phyloP scores from a whole-genome alignment of 2,329 filamentous ascomycete species.

The Madurella fahalii region DNA sequence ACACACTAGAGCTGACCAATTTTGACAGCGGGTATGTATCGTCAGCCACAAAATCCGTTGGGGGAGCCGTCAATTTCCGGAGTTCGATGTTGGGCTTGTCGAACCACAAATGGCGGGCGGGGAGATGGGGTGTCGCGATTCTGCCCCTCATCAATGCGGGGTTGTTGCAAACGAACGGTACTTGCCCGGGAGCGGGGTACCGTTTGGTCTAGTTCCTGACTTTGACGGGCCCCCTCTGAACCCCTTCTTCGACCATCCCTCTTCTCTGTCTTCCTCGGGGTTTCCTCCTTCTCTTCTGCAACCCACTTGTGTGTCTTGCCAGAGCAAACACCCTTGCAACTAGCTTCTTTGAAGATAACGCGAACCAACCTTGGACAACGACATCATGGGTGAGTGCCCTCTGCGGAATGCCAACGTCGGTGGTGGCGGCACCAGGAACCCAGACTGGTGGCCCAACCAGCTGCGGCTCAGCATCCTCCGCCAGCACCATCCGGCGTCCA shows the following conservation, averaged over 20 bases:
- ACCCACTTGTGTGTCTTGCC: neutral
- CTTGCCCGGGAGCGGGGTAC: conserved; percentile 12
- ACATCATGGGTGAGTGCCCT: conserved; percentile 31
- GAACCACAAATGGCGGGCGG: neutral
- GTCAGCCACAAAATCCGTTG: too few relatives aligned
- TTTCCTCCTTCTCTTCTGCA: neutral
- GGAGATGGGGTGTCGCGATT: conserved; percentile 11
- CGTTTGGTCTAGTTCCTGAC: neutral
- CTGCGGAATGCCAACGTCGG: conserved; percentile 37
- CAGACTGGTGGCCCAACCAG: conserved; percentile 70
- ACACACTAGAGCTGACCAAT: too few relatives aligned
- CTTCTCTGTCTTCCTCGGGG: neutral
- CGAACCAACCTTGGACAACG: neutral
- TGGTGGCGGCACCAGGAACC: conserved; percentile 63
- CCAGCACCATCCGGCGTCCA: conserved; percentile 60
- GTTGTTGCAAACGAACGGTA: conserved; percentile 12
- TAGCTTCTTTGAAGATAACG: neutral
- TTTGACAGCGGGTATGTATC: neutral
- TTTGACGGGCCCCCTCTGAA: neutral
- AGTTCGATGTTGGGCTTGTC: neutral
- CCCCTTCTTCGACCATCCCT: neutral
- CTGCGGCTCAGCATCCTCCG: conserved; percentile 68
- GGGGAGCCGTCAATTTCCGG: too few relatives aligned
- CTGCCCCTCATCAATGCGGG: conserved; percentile 19
- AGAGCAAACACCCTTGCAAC: neutral